Percentiles rank a stretch among this genome's conserved stretches.
These are phyloP conservation scores for Pachyrhizus erosus DNA, from an alignment of 306 rosid species.

Conservation along the genomic window DNA sequence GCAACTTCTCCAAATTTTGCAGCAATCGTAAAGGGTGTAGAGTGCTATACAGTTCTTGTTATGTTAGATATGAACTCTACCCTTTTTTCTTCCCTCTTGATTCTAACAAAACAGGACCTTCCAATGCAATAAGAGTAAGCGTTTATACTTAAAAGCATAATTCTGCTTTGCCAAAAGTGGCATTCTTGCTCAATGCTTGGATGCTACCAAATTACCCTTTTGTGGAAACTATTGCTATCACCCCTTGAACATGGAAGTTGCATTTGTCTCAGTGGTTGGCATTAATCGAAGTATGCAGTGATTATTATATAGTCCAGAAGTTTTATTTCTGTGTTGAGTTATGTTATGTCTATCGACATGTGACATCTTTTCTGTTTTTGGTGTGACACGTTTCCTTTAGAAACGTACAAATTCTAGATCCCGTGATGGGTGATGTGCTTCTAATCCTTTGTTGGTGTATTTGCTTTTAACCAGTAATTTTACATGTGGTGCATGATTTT, in stretches of 20 bases:
- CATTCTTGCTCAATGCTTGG: neutral
- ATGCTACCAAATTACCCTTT: neutral
- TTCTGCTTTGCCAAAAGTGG: neutral
- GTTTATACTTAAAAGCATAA: slow-evolving; percentile 45
- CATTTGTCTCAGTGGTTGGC: neutral
- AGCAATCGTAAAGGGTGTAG: slow-evolving; percentile 59
- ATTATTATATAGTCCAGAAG: neutral
- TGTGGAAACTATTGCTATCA: neutral
- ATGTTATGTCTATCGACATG: neutral
- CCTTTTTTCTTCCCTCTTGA: slow-evolving; percentile 72
- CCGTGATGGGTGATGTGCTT: neutral
- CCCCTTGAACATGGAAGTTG: slow-evolving; percentile 15
- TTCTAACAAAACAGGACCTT: slow-evolving; percentile 40
- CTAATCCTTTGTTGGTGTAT: neutral
- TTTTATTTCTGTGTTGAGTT: neutral
- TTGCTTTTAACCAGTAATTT: neutral
- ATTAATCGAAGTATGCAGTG: neutral
- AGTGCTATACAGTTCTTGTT: slow-evolving; percentile 68
- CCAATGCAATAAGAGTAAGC: slow-evolving; percentile 32
- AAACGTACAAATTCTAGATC: neutral
- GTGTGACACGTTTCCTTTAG: neutral
- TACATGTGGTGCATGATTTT: neutral
- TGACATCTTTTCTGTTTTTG: neutral
- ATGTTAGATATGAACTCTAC: slow-evolving; percentile 72
- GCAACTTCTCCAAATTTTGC: slow-evolving; percentile 52